Evolutionary conservation across 352 stramenopile genomes (phyloP), one percentile per base, ranked within the genome.

Genomic region (Phytophthora sp.): DNA sequence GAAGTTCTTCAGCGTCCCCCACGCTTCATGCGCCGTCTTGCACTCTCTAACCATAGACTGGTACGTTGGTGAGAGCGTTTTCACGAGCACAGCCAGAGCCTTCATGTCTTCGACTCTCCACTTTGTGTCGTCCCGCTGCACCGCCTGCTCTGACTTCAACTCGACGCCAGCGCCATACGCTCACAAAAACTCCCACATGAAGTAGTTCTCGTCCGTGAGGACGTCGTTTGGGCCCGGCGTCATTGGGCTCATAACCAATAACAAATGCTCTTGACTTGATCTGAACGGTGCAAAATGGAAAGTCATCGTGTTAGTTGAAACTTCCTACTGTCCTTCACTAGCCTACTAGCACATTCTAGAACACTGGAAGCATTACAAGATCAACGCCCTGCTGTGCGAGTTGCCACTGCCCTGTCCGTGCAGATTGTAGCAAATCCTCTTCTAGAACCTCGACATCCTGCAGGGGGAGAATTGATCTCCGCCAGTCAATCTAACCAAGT

Each of bases 31-130:
- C 0, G 32, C 48, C 2, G 39, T 46, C 5, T 4, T 35, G 8
- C 27, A 3, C 1, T 61, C 65, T 2, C 65, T 45, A n/a, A 66
- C 44, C 53, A 62, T 53, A 13, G 60, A 41, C 26, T 56, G 54
- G 44, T 63, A 63, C 1, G 6, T 41, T 2, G 54, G 34, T 13
- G 43, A 7, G 8, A 63, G 30, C 9, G 55, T 9, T 17, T 55
- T 54, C 20, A 21, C 32, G 3, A 63, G 21, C 17, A 50, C 12
- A 1, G 27, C 46, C 17, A 58, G 46, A 3, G 46, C 56, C 20
- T 52, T 65, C 27, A 57, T 38, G 30, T 65, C 56, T 10, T 35
- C 45, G 45, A 26, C 28, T 24, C 53, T 59, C 46, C 37, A 64
- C 18, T 46, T 62, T 34, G 44, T 27, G 43, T 35, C 30, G 39